A percentile compares a stretch with the other conserved stretches of the same genome.
Conservation (phyloP, 495 filamentous ascomycete species). For the Penicillium taxi region DNA sequence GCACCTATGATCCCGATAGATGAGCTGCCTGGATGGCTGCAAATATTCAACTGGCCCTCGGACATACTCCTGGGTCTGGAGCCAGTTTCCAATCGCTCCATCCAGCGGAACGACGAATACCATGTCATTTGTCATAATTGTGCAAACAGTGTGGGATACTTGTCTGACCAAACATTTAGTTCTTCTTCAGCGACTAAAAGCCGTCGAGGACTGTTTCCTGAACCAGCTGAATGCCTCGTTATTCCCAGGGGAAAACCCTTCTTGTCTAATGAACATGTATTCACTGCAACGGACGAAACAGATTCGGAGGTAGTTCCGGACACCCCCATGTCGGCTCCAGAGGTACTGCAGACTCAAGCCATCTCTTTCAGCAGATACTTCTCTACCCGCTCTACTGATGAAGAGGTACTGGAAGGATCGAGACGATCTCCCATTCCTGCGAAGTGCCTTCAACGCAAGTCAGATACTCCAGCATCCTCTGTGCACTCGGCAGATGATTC, state of each 20-base stretch:
- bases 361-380: too few relatives aligned
- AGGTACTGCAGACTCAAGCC: not conserved
- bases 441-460: not conserved
- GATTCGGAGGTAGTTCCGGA: not conserved
- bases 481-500: not conserved
- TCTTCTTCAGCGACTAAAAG: conserved; percentile 4
- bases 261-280: too few relatives aligned
- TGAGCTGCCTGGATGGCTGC: conserved; percentile 33
- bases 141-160: conserved; percentile 17
- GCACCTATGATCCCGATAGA: conserved; percentile 31
- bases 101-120: conserved; percentile 31
- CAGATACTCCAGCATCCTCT: too few relatives aligned
- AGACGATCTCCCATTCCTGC: too few relatives aligned
- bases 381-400: too few relatives aligned
- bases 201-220: conserved; percentile 4
- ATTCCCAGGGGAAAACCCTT: too few relatives aligned
- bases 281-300: not conserved
- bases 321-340: not conserved
- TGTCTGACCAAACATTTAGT: conserved; percentile 25
- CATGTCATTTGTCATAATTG: conserved; percentile 34
- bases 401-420: not conserved
- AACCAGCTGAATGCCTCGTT: too few relatives aligned
- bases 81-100: conserved; percentile 14
- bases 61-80: conserved; percentile 16
- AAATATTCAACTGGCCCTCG: conserved; percentile 19